Base-by-base conservation (phyloP, 1,139 yeast genomes). In the Pneumocystis canis region DNA sequence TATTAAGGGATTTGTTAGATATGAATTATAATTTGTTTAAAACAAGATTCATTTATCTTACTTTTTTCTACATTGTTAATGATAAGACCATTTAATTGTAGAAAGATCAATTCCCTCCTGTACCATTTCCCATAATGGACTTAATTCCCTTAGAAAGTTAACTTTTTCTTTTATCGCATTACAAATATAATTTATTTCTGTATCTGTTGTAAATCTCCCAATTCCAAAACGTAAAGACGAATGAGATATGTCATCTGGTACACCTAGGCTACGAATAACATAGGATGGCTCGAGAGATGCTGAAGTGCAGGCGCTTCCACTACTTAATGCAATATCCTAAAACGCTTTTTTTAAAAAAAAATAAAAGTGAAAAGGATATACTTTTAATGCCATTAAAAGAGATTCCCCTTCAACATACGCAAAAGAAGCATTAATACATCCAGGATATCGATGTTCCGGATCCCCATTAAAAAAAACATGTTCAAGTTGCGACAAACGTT, bases 251-350 rank as follows among this genome's bases (percentile, higher is more conserved):
- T 65, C 97, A 73, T 92, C 99, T 74, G 92, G 97, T 30, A 96
- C 96, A 62, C 99, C 99, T 62, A 92, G 79, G 0, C 98, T 97
- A 70, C 92, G 95, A 71, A 92, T 80, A 54, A 92, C 99, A 71
- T 92, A 92, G 1, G 96, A 88, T 33, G 99, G 99, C 75, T 92
- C 99, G 71, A 92, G 81, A 6, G 97, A 90, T 0, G 98, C 97
- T 41, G 97, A 90, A 5, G 99, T 92, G 79, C 99, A 92, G 2
- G 98, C 98, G n/a, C 97, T 89, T 41, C 98, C 98, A 2, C 96
- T 88, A 66, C 95, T 86, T 68, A 92, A 80, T 0, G 98, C 98
- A 72, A 92, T 89, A 73, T 92, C 98, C 66, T 59, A 37, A n/a
- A n/a, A n/a, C n/a, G n/a, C n/a, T 9, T 3, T 7, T 35, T 73